Evolutionary conservation across 495 filamentous ascomycete genomes (phyloP).

Genomic region (Staphylotrichum tortipilum): DNA sequence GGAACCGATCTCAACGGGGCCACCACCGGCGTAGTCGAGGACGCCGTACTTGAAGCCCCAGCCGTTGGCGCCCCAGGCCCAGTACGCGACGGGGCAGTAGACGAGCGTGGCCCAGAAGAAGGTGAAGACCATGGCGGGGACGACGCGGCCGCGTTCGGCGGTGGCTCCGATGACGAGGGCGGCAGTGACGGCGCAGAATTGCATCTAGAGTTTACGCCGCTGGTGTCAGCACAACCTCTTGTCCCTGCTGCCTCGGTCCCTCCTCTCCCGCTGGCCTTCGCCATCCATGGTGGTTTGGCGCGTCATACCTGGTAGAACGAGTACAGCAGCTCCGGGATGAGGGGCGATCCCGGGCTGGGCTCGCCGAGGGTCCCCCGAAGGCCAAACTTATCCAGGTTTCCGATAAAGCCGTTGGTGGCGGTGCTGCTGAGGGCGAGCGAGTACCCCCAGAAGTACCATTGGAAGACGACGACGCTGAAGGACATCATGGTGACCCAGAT

Average conservation of each 20-base stretch:
- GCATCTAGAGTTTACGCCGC: conserved; percentile 58
- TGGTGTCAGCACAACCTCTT: too few relatives aligned
- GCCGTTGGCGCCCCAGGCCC: conserved; percentile 90
- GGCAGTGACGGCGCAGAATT: conserved; percentile 89
- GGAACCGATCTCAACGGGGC: conserved; percentile 95
- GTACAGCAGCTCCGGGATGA: conserved; percentile 84
- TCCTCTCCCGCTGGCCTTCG: too few relatives aligned
- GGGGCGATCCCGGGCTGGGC: conserved; percentile 71
- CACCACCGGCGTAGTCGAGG: conserved; percentile 92
- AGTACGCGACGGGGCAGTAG: conserved; percentile 93
- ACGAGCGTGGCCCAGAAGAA: conserved; percentile 97
- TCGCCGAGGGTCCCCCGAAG: conserved; percentile 67
- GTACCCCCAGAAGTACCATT: conserved; percentile 99
- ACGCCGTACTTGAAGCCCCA: conserved; percentile 92
- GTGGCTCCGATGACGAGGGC: conserved; percentile 89
- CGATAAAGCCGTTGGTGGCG: conserved; percentile 76
- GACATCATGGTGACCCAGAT: conserved; percentile 95
- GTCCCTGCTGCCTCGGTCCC: too few relatives aligned
- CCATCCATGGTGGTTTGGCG: background rate
- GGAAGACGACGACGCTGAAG: conserved; percentile 80
- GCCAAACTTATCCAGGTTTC: conserved; percentile 78
- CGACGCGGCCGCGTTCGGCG: conserved; percentile 85
- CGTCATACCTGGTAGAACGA: conserved; percentile 73
- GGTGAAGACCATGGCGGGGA: conserved; percentile 90
- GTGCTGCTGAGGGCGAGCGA: conserved; percentile 81